Base-by-base conservation (phyloP, 1,284 basidiomycete genomes). In the Sporisorium iseilematis-ciliati region DNA sequence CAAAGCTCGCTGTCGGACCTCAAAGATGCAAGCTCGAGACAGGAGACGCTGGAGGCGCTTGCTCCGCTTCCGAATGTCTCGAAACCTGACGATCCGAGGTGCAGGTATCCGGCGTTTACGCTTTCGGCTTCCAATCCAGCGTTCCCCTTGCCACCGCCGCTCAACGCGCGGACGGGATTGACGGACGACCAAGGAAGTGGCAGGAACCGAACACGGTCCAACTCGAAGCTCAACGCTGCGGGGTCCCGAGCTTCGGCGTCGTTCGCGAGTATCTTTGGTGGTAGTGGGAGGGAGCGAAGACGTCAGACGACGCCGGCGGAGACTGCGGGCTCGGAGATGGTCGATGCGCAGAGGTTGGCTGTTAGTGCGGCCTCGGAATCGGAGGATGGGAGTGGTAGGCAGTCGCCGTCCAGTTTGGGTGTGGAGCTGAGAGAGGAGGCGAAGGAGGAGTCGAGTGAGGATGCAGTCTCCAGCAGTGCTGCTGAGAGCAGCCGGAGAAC, bases 101-200 rank as follows among this genome's bases (percentile, higher is more conserved):
- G 57, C 33, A 14, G 40, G 7, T 63, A 63, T 49, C 63, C 65
- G 10, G 53, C 40, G 18, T 66, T 66, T 14, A 14, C 41, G 2
- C 43, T 58, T 12, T 11, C 38, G n/a, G 54, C 87, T 0, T 87
- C 90, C 57, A 87, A 88, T 0, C 77, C 89, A 0, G 86, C 88
- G 0, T 88, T 94, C 0, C 90, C 92, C 1, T 87, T 94, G 16
- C 92, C 92, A 1, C 90, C 91, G 0, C 89, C 89, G 20, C 86
- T 87, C 2, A 82, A 87, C 46, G 52, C 81, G 41, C 63, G 81
- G 6, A 41, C 20, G 25, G 14, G 23, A 0, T 38, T 35, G 14
- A 14, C 38, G 25, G 66, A 84, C 7, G 23, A n/a, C 12, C 43
- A 42, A 25, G 38, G 23, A 40, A 7, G 29, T 4, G 21, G 21